These are phyloP conservation scores for Thelonectria discophora DNA, from an alignment of 2,329 filamentous ascomycete genomes.

Conservation along the genomic window DNA sequence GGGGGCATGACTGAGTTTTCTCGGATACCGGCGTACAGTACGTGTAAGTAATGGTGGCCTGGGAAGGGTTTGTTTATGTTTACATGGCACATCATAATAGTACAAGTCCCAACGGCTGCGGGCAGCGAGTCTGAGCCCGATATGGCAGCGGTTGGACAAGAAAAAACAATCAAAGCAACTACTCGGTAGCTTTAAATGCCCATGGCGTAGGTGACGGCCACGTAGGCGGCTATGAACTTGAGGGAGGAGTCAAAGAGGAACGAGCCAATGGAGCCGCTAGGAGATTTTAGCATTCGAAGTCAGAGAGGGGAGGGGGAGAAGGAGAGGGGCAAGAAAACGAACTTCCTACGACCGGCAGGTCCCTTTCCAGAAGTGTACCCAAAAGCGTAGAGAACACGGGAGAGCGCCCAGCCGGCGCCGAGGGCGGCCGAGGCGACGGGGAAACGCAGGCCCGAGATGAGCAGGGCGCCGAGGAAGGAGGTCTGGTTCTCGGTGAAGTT, in stretches of 20 bases:
- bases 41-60: constrained; percentile 23
- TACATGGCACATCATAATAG: background rate
- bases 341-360: constrained; percentile 55
- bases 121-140: background rate
- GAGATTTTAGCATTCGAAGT: too few species aligned
- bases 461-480: constrained; percentile 60
- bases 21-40: background rate
- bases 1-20: constrained; percentile 25
- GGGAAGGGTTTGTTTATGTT: constrained; percentile 7
- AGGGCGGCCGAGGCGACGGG: constrained; percentile 60
- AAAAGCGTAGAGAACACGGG: constrained; percentile 62
- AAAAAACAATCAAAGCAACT: background rate
- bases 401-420: constrained; percentile 62
- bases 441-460: constrained; percentile 65
- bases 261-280: constrained; percentile 49
- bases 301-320: too few species aligned
- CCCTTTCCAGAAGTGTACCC: constrained; percentile 61
- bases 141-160: background rate
- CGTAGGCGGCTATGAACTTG: constrained; percentile 56
- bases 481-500: constrained; percentile 71
- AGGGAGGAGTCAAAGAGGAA: constrained; percentile 50
- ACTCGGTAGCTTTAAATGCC: constrained; percentile 35
- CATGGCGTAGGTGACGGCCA: constrained; percentile 50
- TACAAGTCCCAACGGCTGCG: background rate
- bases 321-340: too few species aligned